These are phyloP conservation scores for Aspergillus brunneoviolaceus DNA, from an alignment of 2,329 filamentous ascomycete species.

Conservation along the genomic window DNA sequence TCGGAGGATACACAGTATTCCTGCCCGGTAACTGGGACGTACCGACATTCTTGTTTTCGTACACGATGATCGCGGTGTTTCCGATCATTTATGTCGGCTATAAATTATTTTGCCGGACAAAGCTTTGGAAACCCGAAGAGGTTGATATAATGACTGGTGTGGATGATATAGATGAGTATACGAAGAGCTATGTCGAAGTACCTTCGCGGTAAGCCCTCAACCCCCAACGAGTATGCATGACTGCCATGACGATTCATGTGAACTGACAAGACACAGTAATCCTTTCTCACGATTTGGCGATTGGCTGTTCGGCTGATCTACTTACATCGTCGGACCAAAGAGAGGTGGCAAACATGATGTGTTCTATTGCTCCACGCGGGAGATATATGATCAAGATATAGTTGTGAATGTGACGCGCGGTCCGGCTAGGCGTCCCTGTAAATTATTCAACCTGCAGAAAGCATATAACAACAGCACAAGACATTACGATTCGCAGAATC, in stretches of 20 bases:
- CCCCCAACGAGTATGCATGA: constrained; percentile 1
- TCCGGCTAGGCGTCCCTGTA: background rate
- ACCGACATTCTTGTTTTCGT: constrained; percentile 72
- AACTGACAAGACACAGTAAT: constrained; percentile 25
- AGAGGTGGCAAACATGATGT: background rate
- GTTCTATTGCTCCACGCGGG: background rate
- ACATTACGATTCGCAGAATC: background rate
- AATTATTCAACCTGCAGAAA: background rate
- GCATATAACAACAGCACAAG: background rate
- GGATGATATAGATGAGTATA: constrained; percentile 68
- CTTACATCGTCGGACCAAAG: background rate
- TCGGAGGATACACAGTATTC: constrained; percentile 75
- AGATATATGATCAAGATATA: background rate
- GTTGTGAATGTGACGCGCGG: background rate
- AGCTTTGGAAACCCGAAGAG: constrained; percentile 55
- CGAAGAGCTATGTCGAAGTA: constrained; percentile 56
- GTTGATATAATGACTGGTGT: constrained; percentile 64
- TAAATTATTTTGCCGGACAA: constrained; percentile 68
- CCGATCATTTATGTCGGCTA: constrained; percentile 68
- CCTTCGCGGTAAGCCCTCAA: constrained; percentile 51
- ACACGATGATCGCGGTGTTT: constrained; percentile 71
- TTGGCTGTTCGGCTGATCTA: constrained; percentile 19
- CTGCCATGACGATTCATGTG: background rate
- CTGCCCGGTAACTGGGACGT: constrained; percentile 67
- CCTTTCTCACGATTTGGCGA: constrained; percentile 20